phyloP scores from a whole-genome alignment of 352 stramenopile species.

The Phytopythium vexans region DNA sequence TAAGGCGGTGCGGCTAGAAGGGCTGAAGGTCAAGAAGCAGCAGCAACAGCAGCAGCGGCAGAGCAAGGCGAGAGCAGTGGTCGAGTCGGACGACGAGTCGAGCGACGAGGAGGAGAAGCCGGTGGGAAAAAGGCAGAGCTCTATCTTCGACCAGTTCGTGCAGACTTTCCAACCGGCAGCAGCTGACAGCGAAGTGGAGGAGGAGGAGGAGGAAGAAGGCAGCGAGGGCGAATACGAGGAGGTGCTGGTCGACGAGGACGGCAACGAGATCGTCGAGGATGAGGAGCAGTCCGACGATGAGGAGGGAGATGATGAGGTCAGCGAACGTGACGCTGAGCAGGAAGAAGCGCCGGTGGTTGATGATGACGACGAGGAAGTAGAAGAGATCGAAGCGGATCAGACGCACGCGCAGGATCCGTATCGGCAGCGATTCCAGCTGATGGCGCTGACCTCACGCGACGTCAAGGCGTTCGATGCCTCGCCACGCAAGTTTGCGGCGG shows the following conservation, averaged over 20 bases:
- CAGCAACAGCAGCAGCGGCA: not conserved
- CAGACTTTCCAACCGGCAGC: conserved; percentile 46
- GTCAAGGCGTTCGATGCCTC: conserved; percentile 34
- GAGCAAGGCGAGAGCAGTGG: conserved; percentile 3
- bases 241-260: conserved; percentile 37
- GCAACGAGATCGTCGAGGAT: conserved; percentile 39
- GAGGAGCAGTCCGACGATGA: conserved; percentile 25
- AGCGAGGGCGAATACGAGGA: conserved; percentile 35
- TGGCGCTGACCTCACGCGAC: conserved; percentile 41
- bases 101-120: conserved; percentile 9
- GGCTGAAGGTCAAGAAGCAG: conserved; percentile 11
- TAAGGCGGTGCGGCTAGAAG: conserved; percentile 1
- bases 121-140: conserved; percentile 8
- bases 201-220: conserved; percentile 31
- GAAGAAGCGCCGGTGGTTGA: conserved; percentile 7
- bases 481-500: conserved; percentile 28
- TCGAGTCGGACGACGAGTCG: conserved; percentile 2
- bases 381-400: conserved; percentile 19
- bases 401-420: conserved; percentile 55
- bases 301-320: conserved; percentile 8
- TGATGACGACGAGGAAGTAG: conserved; percentile 12
- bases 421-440: conserved; percentile 53
- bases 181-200: conserved; percentile 21
- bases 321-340: conserved; percentile 12
- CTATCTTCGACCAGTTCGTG: conserved; percentile 77